Conservation (phyloP, 371 early-diverging fungal genomes). For the Saksenaea vasiformis region DNA sequence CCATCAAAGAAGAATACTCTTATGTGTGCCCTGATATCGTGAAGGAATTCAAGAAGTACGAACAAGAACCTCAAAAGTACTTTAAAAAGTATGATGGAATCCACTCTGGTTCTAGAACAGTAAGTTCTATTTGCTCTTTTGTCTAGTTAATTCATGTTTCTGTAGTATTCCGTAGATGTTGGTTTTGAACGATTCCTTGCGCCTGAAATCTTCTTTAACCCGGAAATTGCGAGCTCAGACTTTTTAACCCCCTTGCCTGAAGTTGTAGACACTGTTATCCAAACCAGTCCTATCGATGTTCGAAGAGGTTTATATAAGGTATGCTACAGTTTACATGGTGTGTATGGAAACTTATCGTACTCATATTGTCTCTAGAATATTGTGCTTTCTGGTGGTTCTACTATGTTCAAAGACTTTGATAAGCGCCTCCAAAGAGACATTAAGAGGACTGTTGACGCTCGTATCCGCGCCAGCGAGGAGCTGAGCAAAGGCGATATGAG, state of each 20-base stretch:
- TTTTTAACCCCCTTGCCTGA: conserved; percentile 95
- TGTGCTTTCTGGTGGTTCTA: conserved; percentile 97
- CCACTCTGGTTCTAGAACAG: conserved; percentile 86
- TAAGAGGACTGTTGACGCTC: conserved; percentile 83
- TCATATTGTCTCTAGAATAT: conserved; percentile 71
- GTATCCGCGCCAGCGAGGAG: conserved; percentile 74
- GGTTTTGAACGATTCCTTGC: conserved; percentile 98
- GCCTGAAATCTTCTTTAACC: conserved; percentile 98
- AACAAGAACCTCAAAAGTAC: conserved; percentile 86
- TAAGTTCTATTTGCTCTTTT: conserved; percentile 20
- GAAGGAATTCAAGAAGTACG: conserved; percentile 94
- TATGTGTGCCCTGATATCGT: conserved; percentile 97
- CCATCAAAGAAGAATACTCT: conserved; percentile 95
- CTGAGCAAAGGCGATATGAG: conserved; percentile 70
- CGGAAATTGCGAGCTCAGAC: conserved; percentile 96
- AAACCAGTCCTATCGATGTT: conserved; percentile 95
- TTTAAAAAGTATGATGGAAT: conserved; percentile 84
- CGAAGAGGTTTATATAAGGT: conserved; percentile 95
- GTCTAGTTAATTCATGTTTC: not conserved
- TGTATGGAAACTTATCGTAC: not conserved
- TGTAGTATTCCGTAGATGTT: conserved; percentile 90
- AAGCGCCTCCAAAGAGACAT: conserved; percentile 95
- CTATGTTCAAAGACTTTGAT: conserved; percentile 97
- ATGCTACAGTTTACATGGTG: not conserved
- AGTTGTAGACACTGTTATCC: conserved; percentile 94